Base-by-base conservation (phyloP, 2,329 filamentous ascomycete genomes). In the Neurospora sp. region DNA sequence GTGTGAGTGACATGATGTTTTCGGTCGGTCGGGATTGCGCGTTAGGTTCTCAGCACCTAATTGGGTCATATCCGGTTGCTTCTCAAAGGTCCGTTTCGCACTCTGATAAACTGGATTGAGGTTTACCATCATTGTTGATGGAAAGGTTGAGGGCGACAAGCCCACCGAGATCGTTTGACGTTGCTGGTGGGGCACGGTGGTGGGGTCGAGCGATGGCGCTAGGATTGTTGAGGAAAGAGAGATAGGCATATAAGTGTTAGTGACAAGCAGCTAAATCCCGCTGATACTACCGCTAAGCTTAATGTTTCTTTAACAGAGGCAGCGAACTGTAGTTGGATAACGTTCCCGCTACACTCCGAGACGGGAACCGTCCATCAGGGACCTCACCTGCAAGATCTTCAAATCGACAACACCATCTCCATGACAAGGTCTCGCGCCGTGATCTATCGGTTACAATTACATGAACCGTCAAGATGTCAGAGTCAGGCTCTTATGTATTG, bases 221-320 rank as follows among this genome's bases (percentile, higher is more conserved):
- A 52, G 1, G 19, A 4, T 8, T 15, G 0, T 52, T 23, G 1
- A 0, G 19, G 43, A 33, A 62, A 8, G 23, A 33, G 28, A 0
- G 6, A 17, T 11, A 2, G 3, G 2, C 3, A 6, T 62, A 1
- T 52, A 15, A 36, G 52, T 62, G 52, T 62, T 62, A 62, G 52
- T 36, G 12, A 0, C 1, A 1, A 6, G 0, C 23, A 2, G 52
- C 52, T 11, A 3, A 5, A 6, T 0, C 6, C 8, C 0, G 28
- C 52, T 62, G 6, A 33, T 8, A 0, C 2, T 1, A 2, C n/a
- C 15, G 11, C 19, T 8, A 15, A 62, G 11, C 6, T 39, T 12
- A 5, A 4, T 4, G 4, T 11, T n/a, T 1, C 40, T 41, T 41
- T 41, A 41, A 41, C 15, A 41, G 10, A 11, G 8, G 39, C 3